Conservation (phyloP, 306 rosid genomes). For the Crataegus laevigata region DNA sequence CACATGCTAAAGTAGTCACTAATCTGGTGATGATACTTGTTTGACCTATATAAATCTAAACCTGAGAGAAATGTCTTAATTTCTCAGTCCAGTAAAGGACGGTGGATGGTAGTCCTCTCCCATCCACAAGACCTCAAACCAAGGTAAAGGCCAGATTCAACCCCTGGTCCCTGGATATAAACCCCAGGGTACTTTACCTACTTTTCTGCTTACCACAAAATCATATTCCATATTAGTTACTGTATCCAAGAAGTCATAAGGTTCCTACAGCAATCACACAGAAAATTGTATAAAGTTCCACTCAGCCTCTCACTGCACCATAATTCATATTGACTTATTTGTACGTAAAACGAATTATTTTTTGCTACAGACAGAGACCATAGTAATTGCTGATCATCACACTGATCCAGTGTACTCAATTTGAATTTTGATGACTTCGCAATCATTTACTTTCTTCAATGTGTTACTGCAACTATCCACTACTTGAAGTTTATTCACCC, state of each 20-base stretch:
- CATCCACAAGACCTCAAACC: neutral
- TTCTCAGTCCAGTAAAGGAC: neutral
- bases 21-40: neutral
- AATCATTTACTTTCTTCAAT: neutral
- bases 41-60: neutral
- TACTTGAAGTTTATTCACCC: neutral
- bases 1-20: neutral
- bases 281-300: neutral
- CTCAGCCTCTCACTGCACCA: neutral
- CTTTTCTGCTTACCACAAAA: neutral
- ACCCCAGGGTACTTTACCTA: neutral
- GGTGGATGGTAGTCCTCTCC: neutral
- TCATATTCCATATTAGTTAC: neutral
- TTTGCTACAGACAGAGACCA: neutral
- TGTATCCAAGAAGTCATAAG: neutral
- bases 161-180: neutral
- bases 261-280: neutral
- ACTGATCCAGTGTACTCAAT: neutral
- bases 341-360: neutral
- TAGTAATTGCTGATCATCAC: neutral
- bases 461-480: neutral
- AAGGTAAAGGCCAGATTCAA: neutral
- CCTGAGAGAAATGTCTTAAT: neutral
- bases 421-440: neutral
- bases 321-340: neutral